Evolutionary conservation across 192 early-diverging fungal species (phyloP).

Genomic region (Umbelopsis vinacea): DNA sequence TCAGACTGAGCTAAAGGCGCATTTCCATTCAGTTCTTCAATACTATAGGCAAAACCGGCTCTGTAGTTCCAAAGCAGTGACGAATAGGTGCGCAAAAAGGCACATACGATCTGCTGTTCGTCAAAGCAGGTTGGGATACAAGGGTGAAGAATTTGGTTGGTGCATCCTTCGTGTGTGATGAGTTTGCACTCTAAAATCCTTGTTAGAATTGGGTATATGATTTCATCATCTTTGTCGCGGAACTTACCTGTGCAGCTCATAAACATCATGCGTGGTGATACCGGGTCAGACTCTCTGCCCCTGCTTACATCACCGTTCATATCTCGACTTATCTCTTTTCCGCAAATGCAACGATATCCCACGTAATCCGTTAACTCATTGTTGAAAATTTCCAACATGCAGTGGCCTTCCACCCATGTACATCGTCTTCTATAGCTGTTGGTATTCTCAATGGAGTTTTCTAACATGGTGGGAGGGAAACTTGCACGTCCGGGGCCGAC

Average conservation of each 20-base stretch:
- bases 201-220: too few species aligned
- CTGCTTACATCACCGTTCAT: not conserved
- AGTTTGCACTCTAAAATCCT: constrained; percentile 54
- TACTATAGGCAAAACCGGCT: constrained; percentile 47
- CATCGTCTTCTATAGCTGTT: not conserved
- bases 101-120: constrained; percentile 65
- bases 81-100: constrained; percentile 77
- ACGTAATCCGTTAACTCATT: constrained; percentile 32
- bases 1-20: constrained; percentile 8
- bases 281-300: not conserved
- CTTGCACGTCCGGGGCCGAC: not conserved
- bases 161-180: constrained; percentile 52
- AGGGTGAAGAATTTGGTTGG: constrained; percentile 54
- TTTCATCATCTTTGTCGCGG: too few species aligned
- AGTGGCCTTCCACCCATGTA: constrained; percentile 34
- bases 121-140: constrained; percentile 67
- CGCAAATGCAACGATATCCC: constrained; percentile 41
- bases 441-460: not conserved
- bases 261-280: constrained; percentile 10
- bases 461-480: not conserved
- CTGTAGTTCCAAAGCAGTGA: constrained; percentile 77
- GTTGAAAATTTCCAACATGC: constrained; percentile 30
- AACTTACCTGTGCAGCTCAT: constrained; percentile 39
- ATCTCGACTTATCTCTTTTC: constrained; percentile 21
- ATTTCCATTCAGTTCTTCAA: constrained; percentile 28